Evolutionary conservation across 1,284 basidiomycete genomes (phyloP).

Genomic region (Abortiporus biennis): DNA sequence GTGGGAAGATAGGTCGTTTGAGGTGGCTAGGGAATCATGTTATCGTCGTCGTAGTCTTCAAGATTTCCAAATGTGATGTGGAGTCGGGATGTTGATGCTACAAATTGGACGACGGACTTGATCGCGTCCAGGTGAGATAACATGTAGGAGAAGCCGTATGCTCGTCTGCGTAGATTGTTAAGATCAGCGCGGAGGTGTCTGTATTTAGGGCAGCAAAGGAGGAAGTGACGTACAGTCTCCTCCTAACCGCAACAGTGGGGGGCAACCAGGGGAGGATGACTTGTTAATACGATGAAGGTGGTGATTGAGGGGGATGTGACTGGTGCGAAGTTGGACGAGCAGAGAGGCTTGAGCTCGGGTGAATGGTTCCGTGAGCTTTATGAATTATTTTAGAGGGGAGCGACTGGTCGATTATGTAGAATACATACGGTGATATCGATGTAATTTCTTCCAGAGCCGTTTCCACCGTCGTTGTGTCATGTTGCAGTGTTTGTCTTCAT

Average conservation of each 20-base stretch:
- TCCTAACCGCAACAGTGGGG: constrained; percentile 16
- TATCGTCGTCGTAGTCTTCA: no score
- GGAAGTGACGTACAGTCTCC: constrained; percentile 22
- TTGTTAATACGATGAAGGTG: constrained; percentile 19
- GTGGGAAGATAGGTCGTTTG: no score
- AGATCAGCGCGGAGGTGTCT: not conserved
- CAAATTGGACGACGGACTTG: constrained; percentile 6
- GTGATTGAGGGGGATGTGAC: constrained; percentile 20
- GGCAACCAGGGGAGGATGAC: constrained; percentile 16
- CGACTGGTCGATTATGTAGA: constrained; percentile 8
- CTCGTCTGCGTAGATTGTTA: not conserved
- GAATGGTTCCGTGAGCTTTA: constrained; percentile 1
- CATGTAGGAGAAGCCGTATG: not conserved
- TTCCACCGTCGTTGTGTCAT: not conserved
- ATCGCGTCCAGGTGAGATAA: constrained; percentile 4
- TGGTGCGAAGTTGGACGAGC: constrained; percentile 24
- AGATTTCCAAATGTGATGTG: no score
- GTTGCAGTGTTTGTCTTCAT: no score
- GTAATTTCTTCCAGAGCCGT: constrained; percentile 9
- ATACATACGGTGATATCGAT: not conserved
- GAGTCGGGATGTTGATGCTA: constrained; percentile 10
- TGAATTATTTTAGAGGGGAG: constrained; percentile 10
- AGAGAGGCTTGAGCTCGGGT: constrained; percentile 13
- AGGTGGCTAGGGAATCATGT: no score
- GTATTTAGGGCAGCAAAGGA: constrained; percentile 18